These are phyloP conservation scores for Wallemia hederae DNA, from an alignment of 1,284 basidiomycete genomes.

Conservation along the genomic window DNA sequence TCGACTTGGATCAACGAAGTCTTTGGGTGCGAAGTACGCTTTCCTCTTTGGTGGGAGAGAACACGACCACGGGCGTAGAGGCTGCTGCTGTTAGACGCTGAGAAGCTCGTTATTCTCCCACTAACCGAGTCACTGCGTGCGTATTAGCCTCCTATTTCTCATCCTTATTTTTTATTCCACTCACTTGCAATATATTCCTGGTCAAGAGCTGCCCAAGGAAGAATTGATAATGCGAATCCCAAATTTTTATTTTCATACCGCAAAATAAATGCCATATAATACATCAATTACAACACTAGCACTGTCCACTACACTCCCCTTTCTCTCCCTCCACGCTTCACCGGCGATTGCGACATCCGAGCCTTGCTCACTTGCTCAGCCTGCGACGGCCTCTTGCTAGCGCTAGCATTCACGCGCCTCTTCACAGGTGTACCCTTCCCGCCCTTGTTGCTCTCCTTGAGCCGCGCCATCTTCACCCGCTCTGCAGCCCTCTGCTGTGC, in stretches of 20 bases:
- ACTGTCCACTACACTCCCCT: background rate
- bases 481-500: background rate
- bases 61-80: constrained; percentile 93
- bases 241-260: background rate
- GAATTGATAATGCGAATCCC: background rate
- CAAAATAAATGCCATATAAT: background rate
- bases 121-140: background rate
- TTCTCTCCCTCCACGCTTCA: background rate
- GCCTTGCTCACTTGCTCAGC: background rate
- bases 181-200: background rate
- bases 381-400: background rate
- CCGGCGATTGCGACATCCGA: background rate
- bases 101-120: too few relatives aligned
- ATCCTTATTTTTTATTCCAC: background rate
- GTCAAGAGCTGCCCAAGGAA: background rate
- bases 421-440: background rate
- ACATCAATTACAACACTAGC: too few relatives aligned
- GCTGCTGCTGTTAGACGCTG: constrained; percentile 21
- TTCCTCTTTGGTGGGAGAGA: constrained; percentile 91
- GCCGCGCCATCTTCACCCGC: background rate
- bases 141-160: too few relatives aligned
- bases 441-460: background rate
- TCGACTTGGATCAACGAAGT: constrained; percentile 91
- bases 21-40: constrained; percentile 83
- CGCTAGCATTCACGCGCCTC: background rate